Evolutionary conservation across 2,329 filamentous ascomycete genomes (phyloP).

Genomic region (Ceratocystis papillata): DNA sequence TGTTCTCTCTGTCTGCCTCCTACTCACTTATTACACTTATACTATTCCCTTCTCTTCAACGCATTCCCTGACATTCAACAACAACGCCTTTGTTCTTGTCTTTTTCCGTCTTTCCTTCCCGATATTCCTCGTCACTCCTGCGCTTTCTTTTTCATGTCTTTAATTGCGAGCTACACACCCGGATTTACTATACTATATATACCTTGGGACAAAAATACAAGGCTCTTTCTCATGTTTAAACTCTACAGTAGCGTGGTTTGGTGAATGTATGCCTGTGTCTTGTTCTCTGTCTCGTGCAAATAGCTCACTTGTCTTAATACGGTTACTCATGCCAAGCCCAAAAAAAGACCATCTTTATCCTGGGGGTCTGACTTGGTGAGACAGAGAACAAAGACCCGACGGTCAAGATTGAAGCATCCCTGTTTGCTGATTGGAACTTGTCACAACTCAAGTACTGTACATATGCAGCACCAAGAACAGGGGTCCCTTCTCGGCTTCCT

Average conservation of each 20-base stretch:
- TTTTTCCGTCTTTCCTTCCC: not conserved
- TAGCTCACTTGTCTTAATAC: not conserved
- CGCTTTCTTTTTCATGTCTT: slow-evolving; percentile 7
- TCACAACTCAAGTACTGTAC: not conserved
- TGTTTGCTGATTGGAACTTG: not conserved
- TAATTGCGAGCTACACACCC: slow-evolving; percentile 3
- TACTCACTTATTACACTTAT: not conserved
- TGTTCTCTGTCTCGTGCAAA: not conserved
- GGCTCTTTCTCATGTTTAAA: not conserved
- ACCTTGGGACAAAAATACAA: not conserved
- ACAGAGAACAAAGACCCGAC: not conserved
- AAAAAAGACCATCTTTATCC: not conserved
- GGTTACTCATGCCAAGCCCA: slow-evolving; percentile 7
- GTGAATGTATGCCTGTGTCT: not conserved
- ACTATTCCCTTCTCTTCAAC: not conserved
- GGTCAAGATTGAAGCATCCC: not conserved
- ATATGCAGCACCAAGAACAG: not conserved
- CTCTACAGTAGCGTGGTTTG: not conserved
- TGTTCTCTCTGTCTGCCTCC: not conserved
- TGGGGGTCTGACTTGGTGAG: too few relatives aligned
- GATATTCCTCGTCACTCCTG: not conserved
- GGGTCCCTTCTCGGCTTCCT: not conserved
- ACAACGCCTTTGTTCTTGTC: not conserved
- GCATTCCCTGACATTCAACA: not conserved
- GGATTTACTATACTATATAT: not conserved